Evolutionary conservation across 2,329 filamentous ascomycete species (phyloP).

Genomic region (Boeremia lycopersici): DNA sequence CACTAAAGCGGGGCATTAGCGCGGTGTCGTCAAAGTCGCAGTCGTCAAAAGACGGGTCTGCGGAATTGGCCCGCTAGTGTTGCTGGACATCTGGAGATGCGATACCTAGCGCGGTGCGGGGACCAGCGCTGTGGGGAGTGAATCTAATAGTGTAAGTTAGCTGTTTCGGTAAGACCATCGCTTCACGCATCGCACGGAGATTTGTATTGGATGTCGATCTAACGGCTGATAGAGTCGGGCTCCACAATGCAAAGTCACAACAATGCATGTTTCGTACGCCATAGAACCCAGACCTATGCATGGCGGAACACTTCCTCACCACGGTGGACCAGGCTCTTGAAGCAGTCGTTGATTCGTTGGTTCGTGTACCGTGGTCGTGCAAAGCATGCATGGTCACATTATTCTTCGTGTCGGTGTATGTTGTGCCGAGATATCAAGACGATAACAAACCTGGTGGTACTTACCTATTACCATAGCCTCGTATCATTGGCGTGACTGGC

Average conservation of each 20-base stretch:
- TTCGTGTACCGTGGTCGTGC: too few relatives aligned
- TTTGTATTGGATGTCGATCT: not conserved
- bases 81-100: slow-evolving; percentile 1
- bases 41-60: slow-evolving; percentile 1
- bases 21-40: not conserved
- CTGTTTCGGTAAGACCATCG: not conserved
- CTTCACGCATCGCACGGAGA: not conserved
- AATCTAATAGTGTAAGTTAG: not conserved
- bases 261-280: slow-evolving; percentile 4
- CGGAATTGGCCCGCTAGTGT: slow-evolving; percentile 16
- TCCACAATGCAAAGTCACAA: not conserved
- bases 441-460: too few relatives aligned
- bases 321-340: not conserved
- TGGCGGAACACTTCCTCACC: slow-evolving; percentile 13
- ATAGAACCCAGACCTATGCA: not conserved
- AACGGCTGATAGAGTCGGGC: not conserved
- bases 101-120: slow-evolving; percentile 12
- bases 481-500: too few relatives aligned
- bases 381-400: too few relatives aligned
- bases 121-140: slow-evolving; percentile 12
- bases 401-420: not conserved
- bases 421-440: not conserved
- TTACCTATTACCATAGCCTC: too few relatives aligned
- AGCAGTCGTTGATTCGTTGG: not conserved
- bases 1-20: slow-evolving; percentile 13